Evolutionary conservation across 2,329 filamentous ascomycete species (phyloP), one percentile per base, ranked within the genome.

Genomic region (Aspergillus puulaauensis): DNA sequence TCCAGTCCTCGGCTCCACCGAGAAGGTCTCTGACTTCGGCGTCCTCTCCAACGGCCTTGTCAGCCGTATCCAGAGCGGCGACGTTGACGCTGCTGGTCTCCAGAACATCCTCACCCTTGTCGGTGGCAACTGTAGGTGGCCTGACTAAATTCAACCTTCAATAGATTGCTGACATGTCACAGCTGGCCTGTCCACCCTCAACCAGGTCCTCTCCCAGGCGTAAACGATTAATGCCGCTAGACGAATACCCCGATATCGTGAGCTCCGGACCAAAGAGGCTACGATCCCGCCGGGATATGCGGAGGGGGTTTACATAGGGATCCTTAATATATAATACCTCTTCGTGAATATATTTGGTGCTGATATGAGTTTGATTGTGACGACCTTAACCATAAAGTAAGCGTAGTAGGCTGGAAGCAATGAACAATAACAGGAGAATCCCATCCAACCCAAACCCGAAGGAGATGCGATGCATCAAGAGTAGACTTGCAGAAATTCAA

Each of bases 21-120:
- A 52, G 12, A 33, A 55, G 23, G 45, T 51, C 11, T 57, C 57
- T 14, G 56, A 63, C 39, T 59, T 65, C 19, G 59, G 58, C 47
- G 49, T 5, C 31, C 67, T 64, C 23, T 62, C 60, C 11, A 47
- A 63, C 5, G 58, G 31, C 52, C 50, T 63, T 35, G 39, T 65
- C 35, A 41, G 23, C 53, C 52, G 58, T 21, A 27, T 62, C 37
- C 52, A 63, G 56, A 59, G 41, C 43, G 58, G 62, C 50, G 52
- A 57, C 52, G 47, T 62, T 17, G 57, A 59, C 41, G 59, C 54
- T 47, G 52, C 57, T 27, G 59, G 55, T n/a, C 57, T 64, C 27
- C n/a, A 56, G 33, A 56, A 59, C 45, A 19, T 63, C 54, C 57
- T 65, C 4, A 41, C 9, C 24, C 47, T 57, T 17, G 14, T 61